Evolutionary conservation across 495 filamentous ascomycete species (phyloP).

Genomic region (Neurospora sp.): DNA sequence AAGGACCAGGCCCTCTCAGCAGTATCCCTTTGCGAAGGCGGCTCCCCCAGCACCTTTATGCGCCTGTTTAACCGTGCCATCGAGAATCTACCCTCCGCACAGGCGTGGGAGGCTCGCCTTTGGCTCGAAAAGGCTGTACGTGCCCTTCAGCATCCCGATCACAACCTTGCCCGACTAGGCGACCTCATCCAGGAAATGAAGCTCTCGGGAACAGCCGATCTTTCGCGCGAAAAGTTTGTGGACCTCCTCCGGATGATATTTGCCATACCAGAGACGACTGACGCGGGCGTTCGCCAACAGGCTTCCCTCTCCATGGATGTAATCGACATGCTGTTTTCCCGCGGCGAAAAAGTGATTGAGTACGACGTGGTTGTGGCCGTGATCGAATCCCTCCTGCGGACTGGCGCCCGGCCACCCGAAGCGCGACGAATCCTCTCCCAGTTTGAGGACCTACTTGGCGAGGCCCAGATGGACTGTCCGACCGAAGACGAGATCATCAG

Average conservation of each 20-base stretch:
- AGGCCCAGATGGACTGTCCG: slow-evolving; percentile 33
- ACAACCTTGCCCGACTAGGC: slow-evolving; percentile 1
- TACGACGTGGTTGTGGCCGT: slow-evolving; percentile 30
- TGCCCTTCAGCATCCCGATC: neutral
- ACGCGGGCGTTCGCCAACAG: slow-evolving; percentile 7
- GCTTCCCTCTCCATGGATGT: slow-evolving; percentile 23
- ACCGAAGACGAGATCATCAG: slow-evolving; percentile 35
- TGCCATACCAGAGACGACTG: slow-evolving; percentile 1
- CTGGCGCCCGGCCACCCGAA: neutral
- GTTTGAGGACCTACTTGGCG: slow-evolving; percentile 17
- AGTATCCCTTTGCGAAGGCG: neutral
- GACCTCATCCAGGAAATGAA: slow-evolving; percentile 18
- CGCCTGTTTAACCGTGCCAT: slow-evolving; percentile 17
- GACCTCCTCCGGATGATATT: slow-evolving; percentile 28
- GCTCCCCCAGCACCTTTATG: slow-evolving; percentile 10
- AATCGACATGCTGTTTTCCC: slow-evolving; percentile 29
- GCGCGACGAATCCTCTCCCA: slow-evolving; percentile 9
- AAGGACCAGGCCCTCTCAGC: neutral
- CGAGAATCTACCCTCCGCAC: slow-evolving; percentile 13
- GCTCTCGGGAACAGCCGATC: slow-evolving; percentile 17
- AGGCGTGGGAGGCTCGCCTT: slow-evolving; percentile 23
- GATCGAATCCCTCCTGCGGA: slow-evolving; percentile 22
- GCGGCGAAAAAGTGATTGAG: slow-evolving; percentile 22
- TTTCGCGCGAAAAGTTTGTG: slow-evolving; percentile 21
- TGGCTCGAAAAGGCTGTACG: slow-evolving; percentile 16